Conservation (phyloP, 768 basidiomycete species). For the Coprinellus micaceus region DNA sequence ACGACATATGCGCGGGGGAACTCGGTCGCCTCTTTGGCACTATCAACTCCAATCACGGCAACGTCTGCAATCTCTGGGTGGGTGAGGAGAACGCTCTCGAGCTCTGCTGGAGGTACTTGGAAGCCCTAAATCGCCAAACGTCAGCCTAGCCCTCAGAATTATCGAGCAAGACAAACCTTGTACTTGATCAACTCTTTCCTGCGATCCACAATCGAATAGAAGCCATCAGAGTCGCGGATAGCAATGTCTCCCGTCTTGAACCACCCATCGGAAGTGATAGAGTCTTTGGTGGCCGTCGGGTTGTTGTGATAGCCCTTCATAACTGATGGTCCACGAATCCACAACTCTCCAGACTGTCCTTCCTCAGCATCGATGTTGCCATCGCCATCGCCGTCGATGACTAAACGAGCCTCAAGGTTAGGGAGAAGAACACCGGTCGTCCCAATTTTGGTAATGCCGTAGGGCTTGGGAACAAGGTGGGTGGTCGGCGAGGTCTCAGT, state of each 20-base stretch:
- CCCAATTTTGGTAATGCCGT: conserved; percentile 50
- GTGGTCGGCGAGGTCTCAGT: conserved; percentile 81
- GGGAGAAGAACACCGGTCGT: conserved; percentile 69
- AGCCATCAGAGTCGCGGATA: conserved; percentile 62
- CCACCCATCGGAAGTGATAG: conserved; percentile 75
- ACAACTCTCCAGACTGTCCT: conserved; percentile 73
- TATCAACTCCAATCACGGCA: conserved; percentile 76
- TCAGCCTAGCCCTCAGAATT: background rate
- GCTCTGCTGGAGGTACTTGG: conserved; percentile 76
- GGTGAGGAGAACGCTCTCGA: conserved; percentile 71
- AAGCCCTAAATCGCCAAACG: conserved; percentile 5
- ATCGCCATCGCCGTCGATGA: conserved; percentile 57
- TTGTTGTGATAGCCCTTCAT: conserved; percentile 91
- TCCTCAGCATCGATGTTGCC: conserved; percentile 43
- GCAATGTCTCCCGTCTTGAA: conserved; percentile 89
- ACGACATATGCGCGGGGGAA: conserved; percentile 75
- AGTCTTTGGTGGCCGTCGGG: conserved; percentile 57
- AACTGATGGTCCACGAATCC: conserved; percentile 72
- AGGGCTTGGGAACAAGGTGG: conserved; percentile 46
- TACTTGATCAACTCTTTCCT: conserved; percentile 76
- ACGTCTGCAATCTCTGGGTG: conserved; percentile 76
- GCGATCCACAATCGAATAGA: conserved; percentile 70
- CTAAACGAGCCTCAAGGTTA: conserved; percentile 70
- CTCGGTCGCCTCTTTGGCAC: conserved; percentile 70
- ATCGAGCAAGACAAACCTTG: conserved; percentile 39